Base-by-base conservation (phyloP, 2,329 filamentous ascomycete species). In the Ascochyta koolunga region DNA sequence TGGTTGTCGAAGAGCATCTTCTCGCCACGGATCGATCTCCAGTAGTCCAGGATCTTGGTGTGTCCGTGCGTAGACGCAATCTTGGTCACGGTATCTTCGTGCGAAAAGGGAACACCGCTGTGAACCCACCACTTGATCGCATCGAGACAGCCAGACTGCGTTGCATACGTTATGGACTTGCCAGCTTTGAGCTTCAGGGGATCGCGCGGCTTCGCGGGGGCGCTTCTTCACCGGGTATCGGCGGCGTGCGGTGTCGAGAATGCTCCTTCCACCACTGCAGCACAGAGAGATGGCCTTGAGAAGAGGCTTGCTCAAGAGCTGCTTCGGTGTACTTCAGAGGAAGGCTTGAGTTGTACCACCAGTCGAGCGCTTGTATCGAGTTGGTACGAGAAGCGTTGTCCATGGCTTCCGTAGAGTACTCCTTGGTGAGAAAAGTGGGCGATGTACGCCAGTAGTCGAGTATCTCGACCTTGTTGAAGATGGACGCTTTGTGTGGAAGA, bases 231-330 rank as follows among this genome's bases (percentile, higher is more conserved):
- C 57, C 57, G 1, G 58, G 52, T 1, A 52, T 54, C 2, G 61
- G 56, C 2, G 61, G 54, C 1, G 58, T 59, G 5, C 76, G 72
- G 49, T 78, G 76, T 1, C 76, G 76, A 37, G 87, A 82, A 66
- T 88, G 86, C 55, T 88, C 83, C 64, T 90, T 90, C 93, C 93
- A 98, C 93, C 93, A 98, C 65, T 96, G 89, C 1, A 98, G 82
- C 0, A 97, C 91, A 6, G 86, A 79, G n/a, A 96, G 81, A 61
- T 95, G 89, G 7, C 93, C 92, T 67, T 91, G 89, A 3, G 87
- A 87, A 54, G 89, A 93, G 25, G 93, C 93, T 67, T 93, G 89
- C 74, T 97, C 93, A 16, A 98, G 83, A 0, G 93, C 91, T 5
- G 87, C 83, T 71, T 96, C 91, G 10, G 90, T 96, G 74, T 95